Base-by-base conservation (phyloP, 768 basidiomycete genomes). In the Phaeolepiota aurea region DNA sequence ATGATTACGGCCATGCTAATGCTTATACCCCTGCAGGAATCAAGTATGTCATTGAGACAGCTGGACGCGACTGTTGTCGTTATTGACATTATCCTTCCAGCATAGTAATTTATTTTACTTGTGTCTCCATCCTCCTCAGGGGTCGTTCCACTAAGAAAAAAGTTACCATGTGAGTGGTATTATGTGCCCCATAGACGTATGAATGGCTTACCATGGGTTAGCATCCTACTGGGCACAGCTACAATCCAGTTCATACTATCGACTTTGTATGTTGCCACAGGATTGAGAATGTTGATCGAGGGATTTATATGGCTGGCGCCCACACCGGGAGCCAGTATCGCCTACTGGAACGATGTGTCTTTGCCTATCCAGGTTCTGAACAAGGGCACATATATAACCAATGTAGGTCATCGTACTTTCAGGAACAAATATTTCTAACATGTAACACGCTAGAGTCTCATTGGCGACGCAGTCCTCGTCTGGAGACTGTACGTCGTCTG, bases 401-500 rank as follows among this genome's bases (percentile, higher is more conserved):
- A 40, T 31, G 47, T 48, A 30, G 34, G 37, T 7, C 7, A 28
- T 7, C 5, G 20, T 18, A 14, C 11, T 1, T 31, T 12, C 32
- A 14, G 7, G 14, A 20, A 19, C 34, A 40, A 14, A 34, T 11
- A 16, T n/a, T 2, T 10, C 5, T 34, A 3, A 12, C 32, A 7
- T n/a, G 11, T 18, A 3, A 11, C 15, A 18, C 20, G 2, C 10
- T 21, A 51, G 50, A 43, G 44, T 19, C 41, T 48, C 20, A 34
- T 54, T 15, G 48, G 46, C 10, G 53, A 51, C 20, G 28, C 43
- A 15, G 39, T 48, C 16, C 39, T 54, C n/a, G 32, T 54, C 11
- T 54, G 53, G 53, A 32, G 53, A 3, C 31, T 51, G 3, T 51
- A 54, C 25, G 38, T 45, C 14, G 47, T 54, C 3, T 51, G 50